phyloP scores from a whole-genome alignment of 2,329 filamentous ascomycete genomes.

The Pezicula neosporulosa region DNA sequence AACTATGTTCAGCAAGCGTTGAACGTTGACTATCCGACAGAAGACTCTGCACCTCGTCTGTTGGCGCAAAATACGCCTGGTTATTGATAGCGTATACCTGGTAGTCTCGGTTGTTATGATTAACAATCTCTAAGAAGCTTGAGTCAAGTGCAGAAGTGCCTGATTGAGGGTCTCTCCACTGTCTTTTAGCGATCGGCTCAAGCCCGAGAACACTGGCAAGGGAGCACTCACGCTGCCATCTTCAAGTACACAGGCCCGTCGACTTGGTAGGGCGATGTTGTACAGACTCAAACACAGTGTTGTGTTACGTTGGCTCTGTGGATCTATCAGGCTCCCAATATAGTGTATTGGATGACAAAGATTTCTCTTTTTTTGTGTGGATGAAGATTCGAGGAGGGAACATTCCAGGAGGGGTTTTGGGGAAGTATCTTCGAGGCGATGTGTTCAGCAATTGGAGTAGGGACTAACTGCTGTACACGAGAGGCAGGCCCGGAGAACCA shows the following conservation, averaged over 20 bases:
- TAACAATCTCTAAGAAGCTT: slow-evolving; percentile 54
- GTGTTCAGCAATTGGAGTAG: too few relatives aligned
- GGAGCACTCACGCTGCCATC: slow-evolving; percentile 11
- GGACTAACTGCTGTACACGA: too few relatives aligned
- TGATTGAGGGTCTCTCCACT: slow-evolving; percentile 35
- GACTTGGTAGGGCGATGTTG: background rate
- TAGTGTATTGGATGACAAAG: too few relatives aligned
- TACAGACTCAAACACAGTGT: background rate
- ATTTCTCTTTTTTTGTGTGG: too few relatives aligned
- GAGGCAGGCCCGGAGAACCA: too few relatives aligned
- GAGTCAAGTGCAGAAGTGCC: slow-evolving; percentile 51
- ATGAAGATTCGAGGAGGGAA: too few relatives aligned
- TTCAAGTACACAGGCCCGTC: background rate
- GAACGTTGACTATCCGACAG: background rate
- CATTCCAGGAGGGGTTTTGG: too few relatives aligned
- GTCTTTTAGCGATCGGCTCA: background rate
- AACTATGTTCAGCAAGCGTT: background rate
- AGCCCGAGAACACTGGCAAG: background rate
- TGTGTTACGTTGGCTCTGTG: too few relatives aligned
- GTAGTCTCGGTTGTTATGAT: slow-evolving; percentile 60
- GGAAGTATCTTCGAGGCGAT: too few relatives aligned
- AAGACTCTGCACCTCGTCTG: slow-evolving; percentile 61
- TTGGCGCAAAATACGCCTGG: slow-evolving; percentile 62
- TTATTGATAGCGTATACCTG: slow-evolving; percentile 65
- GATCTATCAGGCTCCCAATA: too few relatives aligned